Base-by-base conservation (phyloP, 805 yeast species). In the Jamesozyma hellenica region DNA sequence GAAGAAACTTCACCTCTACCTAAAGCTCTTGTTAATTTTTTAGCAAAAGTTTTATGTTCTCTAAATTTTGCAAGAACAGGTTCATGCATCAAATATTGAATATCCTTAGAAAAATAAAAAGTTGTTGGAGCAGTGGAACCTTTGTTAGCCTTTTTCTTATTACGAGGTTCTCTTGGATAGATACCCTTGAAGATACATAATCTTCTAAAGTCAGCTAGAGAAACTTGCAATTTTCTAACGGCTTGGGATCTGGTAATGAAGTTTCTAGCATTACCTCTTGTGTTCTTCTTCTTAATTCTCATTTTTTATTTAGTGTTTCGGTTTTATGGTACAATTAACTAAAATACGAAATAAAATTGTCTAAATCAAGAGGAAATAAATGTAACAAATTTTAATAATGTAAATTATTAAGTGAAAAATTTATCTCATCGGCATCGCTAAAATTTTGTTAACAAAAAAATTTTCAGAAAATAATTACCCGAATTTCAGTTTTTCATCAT, bases 121-220 rank as follows among this genome's bases (percentile, higher is more conserved):
- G 98, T 92, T 18, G 82, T 82, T 35, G 95, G 95, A 19, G 94
- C 94, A 7, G 96, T 85, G n/a, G 95, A 83, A 17, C 98, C 97
- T 65, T 86, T 92, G 65, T 87, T 90, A 44, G 96, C 96, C 71
- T 86, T 88, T 77, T 82, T 86, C 68, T 88, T 92, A 65, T 85
- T 86, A 53, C 88, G 72, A 35, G 97, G 97, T 59, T 87, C 96
- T 61, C 98, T 77, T 40, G 98, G 98, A 60, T 86, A 92, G 48
- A 92, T 88, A 38, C 98, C 98, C 64, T 92, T 92, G 73, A 92
- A 86, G 60, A 92, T 92, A 72, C 98, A 92, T 58, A 92, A 72
- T 56, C 98, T 78, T 67, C 95, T 79, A 75, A 92, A 92, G 66
- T 92, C 98, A 11, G 96, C 96, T 36, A 92, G 71, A 2, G 96